Conservation (phyloP, 768 basidiomycete genomes). For the Tulasnella sp. region DNA sequence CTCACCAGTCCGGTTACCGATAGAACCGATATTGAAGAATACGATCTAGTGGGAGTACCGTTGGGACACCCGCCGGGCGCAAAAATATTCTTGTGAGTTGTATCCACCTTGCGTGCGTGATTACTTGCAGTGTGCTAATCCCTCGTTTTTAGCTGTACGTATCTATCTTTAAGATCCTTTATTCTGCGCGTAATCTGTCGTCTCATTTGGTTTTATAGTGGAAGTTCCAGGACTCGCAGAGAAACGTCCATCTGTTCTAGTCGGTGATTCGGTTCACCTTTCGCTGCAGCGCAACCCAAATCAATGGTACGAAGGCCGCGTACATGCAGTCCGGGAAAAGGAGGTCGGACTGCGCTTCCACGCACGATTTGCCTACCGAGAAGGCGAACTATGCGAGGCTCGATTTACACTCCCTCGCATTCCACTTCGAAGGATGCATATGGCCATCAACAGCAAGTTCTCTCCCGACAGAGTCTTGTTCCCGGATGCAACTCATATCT, state of each 20-base stretch:
- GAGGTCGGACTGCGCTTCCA: slow-evolving; percentile 27
- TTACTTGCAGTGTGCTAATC: background rate
- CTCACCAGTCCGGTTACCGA: background rate
- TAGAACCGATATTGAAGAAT: slow-evolving; percentile 17
- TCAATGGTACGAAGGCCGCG: slow-evolving; percentile 20
- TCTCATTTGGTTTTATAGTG: background rate
- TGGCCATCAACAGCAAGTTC: slow-evolving; percentile 15
- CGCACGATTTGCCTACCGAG: background rate
- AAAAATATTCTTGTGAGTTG: background rate
- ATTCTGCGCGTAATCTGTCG: background rate
- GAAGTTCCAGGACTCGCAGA: slow-evolving; percentile 25
- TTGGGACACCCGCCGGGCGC: background rate
- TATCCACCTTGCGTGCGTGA: background rate
- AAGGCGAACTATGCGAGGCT: slow-evolving; percentile 1
- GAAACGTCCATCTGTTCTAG: slow-evolving; percentile 12
- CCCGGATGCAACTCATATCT: background rate
- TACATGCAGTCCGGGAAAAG: background rate
- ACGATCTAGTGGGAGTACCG: slow-evolving; percentile 22
- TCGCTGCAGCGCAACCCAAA: background rate
- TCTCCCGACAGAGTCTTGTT: slow-evolving; percentile 22
- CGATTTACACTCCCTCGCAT: slow-evolving; percentile 21
- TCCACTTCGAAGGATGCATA: slow-evolving; percentile 25
- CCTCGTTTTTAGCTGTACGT: background rate
- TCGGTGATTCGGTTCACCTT: slow-evolving; percentile 10
- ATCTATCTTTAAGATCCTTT: too few species aligned